Evolutionary conservation across 805 yeast genomes (phyloP).

Genomic region (Metschnikowia henanensis): DNA sequence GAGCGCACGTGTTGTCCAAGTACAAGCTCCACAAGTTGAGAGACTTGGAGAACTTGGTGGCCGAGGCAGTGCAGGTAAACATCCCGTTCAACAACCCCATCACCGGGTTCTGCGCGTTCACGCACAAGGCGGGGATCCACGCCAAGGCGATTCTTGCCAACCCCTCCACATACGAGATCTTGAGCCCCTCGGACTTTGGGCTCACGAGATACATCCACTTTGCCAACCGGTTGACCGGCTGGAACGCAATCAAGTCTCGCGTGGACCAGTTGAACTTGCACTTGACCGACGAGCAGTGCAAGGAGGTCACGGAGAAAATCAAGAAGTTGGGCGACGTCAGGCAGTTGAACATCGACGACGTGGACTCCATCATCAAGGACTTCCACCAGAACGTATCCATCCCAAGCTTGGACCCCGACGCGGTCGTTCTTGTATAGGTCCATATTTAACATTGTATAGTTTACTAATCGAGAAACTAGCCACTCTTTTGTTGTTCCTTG

Average conservation of each 20-base stretch:
- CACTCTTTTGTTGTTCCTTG: too few relatives aligned
- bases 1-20: conserved; percentile 92
- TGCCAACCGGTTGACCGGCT: conserved; percentile 96
- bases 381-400: conserved; percentile 77
- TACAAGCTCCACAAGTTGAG: conserved; percentile 95
- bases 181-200: conserved; percentile 94
- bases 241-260: conserved; percentile 98
- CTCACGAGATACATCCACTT: conserved; percentile 95
- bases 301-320: conserved; percentile 92
- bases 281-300: conserved; percentile 88
- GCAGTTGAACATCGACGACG: conserved; percentile 93
- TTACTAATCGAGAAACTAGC: too few relatives aligned
- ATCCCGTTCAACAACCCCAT: conserved; percentile 98
- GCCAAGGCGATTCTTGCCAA: conserved; percentile 98
- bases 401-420: conserved; percentile 34
- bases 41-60: conserved; percentile 93
- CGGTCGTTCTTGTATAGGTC: conserved; percentile 7
- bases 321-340: conserved; percentile 94
- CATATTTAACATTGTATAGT: too few relatives aligned
- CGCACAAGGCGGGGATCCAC: conserved; percentile 99
- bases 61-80: conserved; percentile 96
- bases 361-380: conserved; percentile 93
- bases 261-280: conserved; percentile 94
- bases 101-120: conserved; percentile 99
- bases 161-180: conserved; percentile 97